Evolutionary conservation across 1,284 basidiomycete species (phyloP).

Genomic region (Sanghuangporus weigelae): DNA sequence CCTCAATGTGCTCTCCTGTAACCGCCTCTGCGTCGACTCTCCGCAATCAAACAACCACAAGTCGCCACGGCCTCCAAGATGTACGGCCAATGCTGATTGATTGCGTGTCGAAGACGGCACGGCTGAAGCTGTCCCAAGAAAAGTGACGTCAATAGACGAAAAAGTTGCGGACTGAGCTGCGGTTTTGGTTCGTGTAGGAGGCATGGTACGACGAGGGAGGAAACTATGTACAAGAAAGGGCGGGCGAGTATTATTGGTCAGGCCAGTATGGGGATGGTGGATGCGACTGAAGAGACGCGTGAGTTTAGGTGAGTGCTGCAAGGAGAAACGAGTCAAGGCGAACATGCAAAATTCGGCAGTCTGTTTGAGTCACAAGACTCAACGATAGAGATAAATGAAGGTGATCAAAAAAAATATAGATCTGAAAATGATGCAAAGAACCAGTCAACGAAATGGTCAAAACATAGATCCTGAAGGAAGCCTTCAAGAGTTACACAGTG

Average conservation of each 20-base stretch:
- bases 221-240: slow-evolving; percentile 4
- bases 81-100: slow-evolving; percentile 64
- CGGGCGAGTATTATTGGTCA: not conserved
- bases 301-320: not conserved
- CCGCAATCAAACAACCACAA: slow-evolving; percentile 90
- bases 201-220: not conserved
- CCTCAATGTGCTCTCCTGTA: slow-evolving; percentile 68
- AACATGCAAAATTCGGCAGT: slow-evolving; percentile 2
- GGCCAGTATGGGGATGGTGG: not conserved
- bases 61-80: slow-evolving; percentile 46
- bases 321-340: slow-evolving; percentile 7
- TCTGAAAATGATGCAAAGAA: not conserved
- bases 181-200: slow-evolving; percentile 13
- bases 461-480: not conserved
- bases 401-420: not conserved
- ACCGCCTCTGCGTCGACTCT: slow-evolving; percentile 81
- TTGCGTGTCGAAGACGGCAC: slow-evolving; percentile 71
- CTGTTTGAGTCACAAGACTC: not conserved
- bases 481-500: not conserved
- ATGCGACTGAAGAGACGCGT: slow-evolving; percentile 2
- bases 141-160: slow-evolving; percentile 52
- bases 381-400: not conserved
- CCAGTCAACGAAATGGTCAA: not conserved
- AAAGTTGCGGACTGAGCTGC: slow-evolving; percentile 21
- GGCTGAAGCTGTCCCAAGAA: slow-evolving; percentile 75